Conservation (phyloP, 306 rosid genomes). For the Cicer judaicum region DNA sequence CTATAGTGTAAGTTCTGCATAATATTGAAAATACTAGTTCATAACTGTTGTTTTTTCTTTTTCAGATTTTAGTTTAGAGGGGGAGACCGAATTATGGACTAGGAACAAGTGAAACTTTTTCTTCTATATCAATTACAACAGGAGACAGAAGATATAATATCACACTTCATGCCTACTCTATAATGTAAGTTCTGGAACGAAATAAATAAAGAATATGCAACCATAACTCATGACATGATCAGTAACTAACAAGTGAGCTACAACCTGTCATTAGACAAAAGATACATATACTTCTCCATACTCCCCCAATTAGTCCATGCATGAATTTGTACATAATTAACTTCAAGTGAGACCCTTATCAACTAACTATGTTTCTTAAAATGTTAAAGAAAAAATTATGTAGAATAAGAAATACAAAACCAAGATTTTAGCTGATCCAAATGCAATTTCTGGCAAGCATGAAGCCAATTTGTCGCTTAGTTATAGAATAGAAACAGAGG, state of each 20-base stretch:
- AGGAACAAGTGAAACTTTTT: conserved; percentile 11
- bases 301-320: conserved; percentile 17
- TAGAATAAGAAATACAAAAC: conserved; percentile 35
- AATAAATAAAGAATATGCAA: conserved; percentile 2
- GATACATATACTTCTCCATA: conserved; percentile 5
- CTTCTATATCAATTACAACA: conserved; percentile 29
- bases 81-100: conserved; percentile 16
- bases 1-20: conserved; percentile 23
- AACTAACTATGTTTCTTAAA: background rate
- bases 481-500: conserved; percentile 31
- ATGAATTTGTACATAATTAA: conserved; percentile 12
- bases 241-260: conserved; percentile 10
- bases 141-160: background rate
- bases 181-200: conserved; percentile 8
- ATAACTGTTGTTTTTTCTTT: conserved; percentile 1
- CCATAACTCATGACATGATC: conserved; percentile 11
- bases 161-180: conserved; percentile 4
- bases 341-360: conserved; percentile 7
- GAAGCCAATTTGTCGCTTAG: conserved; percentile 13
- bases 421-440: conserved; percentile 39
- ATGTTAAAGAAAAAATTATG: background rate
- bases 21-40: conserved; percentile 35
- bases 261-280: conserved; percentile 12
- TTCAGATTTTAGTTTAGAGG: background rate
- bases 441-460: conserved; percentile 5